Conservation (phyloP, 208 protist species). For the Trypanosoma conorhini region DNA sequence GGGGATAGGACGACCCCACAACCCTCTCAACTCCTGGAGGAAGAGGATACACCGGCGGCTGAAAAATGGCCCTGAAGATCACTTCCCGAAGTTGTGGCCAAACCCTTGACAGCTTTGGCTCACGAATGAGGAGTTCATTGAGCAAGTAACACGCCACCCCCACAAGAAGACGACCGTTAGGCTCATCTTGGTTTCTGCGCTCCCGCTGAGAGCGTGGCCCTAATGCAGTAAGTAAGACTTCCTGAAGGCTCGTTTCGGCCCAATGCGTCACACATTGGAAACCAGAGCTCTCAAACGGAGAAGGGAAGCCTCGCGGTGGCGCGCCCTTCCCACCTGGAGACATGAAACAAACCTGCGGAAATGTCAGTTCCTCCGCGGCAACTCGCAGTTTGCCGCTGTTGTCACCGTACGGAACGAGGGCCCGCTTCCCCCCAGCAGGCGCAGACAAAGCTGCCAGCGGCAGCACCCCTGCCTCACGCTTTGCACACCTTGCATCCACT, state of each 20-base stretch:
- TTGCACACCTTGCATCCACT: too few species aligned
- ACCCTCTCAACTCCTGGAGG: neutral
- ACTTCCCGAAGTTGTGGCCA: slow-evolving; percentile 56
- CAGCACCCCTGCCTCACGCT: neutral
- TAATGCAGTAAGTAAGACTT: slow-evolving; percentile 62
- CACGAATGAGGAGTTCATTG: slow-evolving; percentile 66
- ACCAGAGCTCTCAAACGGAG: slow-evolving; percentile 56
- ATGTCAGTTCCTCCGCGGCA: neutral
- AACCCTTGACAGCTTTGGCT: slow-evolving; percentile 40
- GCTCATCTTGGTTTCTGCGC: slow-evolving; percentile 20
- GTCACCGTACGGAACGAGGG: neutral
- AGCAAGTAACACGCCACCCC: slow-evolving; percentile 73
- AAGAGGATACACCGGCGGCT: slow-evolving; percentile 13
- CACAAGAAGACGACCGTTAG: slow-evolving; percentile 57
- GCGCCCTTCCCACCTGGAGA: neutral
- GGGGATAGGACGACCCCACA: slow-evolving; percentile 3
- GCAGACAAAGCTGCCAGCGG: neutral
- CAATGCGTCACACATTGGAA: slow-evolving; percentile 70
- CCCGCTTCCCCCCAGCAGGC: neutral
- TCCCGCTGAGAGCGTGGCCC: slow-evolving; percentile 47
- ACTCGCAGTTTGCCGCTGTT: neutral
- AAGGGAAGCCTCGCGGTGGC: slow-evolving; percentile 49
- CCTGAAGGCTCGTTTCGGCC: slow-evolving; percentile 68
- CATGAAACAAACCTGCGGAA: neutral
- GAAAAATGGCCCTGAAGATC: slow-evolving; percentile 79